Percentiles rank a stretch among this genome's conserved stretches.
phyloP scores from a whole-genome alignment of 2,329 filamentous ascomycete genomes.

The Blastomyces silverae region DNA sequence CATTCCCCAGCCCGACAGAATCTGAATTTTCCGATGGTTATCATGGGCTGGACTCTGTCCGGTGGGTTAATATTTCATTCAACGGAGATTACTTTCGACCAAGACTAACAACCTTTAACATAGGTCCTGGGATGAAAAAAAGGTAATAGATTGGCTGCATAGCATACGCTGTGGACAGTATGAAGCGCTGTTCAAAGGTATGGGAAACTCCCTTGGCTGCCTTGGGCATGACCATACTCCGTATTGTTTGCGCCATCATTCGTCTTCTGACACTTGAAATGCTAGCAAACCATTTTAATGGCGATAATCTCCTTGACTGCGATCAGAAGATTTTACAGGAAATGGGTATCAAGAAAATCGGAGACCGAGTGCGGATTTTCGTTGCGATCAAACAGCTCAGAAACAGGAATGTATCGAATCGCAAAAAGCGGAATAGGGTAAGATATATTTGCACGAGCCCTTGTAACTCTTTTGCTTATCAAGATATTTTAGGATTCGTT shows the following conservation, averaged over 20 bases:
- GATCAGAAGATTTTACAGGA: constrained; percentile 95
- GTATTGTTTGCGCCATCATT: background rate
- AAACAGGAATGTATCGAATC: constrained; percentile 67
- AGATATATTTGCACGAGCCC: constrained; percentile 28
- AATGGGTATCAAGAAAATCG: constrained; percentile 97
- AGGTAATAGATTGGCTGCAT: constrained; percentile 82
- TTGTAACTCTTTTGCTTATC: background rate
- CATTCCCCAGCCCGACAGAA: constrained; percentile 75
- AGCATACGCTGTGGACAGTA: constrained; percentile 93
- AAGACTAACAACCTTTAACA: constrained; percentile 16
- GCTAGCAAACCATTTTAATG: constrained; percentile 85
- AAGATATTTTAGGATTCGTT: constrained; percentile 66
- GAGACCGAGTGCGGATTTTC: constrained; percentile 87
- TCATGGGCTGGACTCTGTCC: constrained; percentile 66
- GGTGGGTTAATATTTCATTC: constrained; percentile 44
- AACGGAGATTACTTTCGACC: background rate
- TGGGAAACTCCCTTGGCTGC: constrained; percentile 8
- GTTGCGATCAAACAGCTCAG: constrained; percentile 76
- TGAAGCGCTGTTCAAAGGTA: constrained; percentile 73
- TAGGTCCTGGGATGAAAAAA: constrained; percentile 77
- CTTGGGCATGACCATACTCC: background rate
- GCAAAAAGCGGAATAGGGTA: constrained; percentile 81
- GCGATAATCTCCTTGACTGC: constrained; percentile 92
- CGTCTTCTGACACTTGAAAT: constrained; percentile 11
- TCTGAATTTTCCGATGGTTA: constrained; percentile 79